phyloP scores from a whole-genome alignment of 1,284 basidiomycete genomes.

The Tilletia setariae region DNA sequence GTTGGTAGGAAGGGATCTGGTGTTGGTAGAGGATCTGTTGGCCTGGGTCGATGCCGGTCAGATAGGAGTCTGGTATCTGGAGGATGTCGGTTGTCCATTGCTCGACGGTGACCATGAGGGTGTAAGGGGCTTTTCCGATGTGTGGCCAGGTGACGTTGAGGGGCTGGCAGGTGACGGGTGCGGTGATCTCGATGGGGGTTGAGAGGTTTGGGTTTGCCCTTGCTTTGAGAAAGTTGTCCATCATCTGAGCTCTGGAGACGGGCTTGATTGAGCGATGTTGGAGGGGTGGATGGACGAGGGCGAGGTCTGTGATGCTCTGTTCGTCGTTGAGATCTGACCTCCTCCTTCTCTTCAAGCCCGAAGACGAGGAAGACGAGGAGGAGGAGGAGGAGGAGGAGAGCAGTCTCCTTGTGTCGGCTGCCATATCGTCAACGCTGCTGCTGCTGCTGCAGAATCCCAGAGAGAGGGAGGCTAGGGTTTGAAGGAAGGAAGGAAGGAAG shows the following conservation, averaged over 20 bases:
- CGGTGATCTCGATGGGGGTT: constrained; percentile 8
- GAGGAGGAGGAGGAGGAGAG: background rate
- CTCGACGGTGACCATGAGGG: constrained; percentile 35
- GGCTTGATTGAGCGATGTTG: no score
- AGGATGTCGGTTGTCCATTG: constrained; percentile 34
- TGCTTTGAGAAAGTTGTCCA: background rate
- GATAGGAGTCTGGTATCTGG: constrained; percentile 28
- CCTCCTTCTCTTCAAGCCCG: background rate
- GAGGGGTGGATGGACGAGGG: no score
- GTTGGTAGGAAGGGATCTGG: constrained; percentile 26
- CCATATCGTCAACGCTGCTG: background rate
- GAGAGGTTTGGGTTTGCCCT: background rate
- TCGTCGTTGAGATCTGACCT: background rate
- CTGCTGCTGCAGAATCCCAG: no score
- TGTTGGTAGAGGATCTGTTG: constrained; percentile 37
- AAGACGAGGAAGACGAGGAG: background rate
- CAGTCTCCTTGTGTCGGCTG: no score
- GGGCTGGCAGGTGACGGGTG: constrained; percentile 31
- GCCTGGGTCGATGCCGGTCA: constrained; percentile 26
- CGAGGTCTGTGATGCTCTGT: no score
- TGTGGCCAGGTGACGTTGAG: constrained; percentile 43
- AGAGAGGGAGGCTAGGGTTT: no score
- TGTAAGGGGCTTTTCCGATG: constrained; percentile 35
- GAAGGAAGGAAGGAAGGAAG: no score
- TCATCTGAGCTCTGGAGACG: background rate